Evolutionary conservation across 768 basidiomycete species (phyloP), one percentile per base, ranked within the genome.

Genomic region (Agaricus bisporus): DNA sequence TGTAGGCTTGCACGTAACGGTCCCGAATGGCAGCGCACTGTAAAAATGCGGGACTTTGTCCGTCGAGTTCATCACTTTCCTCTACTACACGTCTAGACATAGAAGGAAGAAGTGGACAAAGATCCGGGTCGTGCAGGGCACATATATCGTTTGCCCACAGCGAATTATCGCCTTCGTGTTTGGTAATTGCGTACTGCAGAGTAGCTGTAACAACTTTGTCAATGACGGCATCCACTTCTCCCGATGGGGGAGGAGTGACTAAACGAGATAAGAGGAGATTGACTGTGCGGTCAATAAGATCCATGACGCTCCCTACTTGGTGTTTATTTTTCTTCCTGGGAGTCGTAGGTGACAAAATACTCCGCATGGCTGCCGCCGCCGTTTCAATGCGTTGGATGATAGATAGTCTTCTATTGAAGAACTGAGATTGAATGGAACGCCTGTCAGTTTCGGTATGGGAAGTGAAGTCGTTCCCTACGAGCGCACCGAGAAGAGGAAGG

Each of bases 401-500:
- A 0, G 80, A 77, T 20, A 85, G 68, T 20, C 72, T 68, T 35
- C 78, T 73, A 44, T 87, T 82, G 61, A 91, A 92, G 64, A 92
- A 89, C 20, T 86, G 60, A 0, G 70, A 73, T 62, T 83, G 85
- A 8, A 80, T 69, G 55, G 73, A 76, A 41, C 74, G 76, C 18
- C 73, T 73, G 38, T 71, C 70, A 6, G 76, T 69, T 43, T 79
- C 75, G 11, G 69, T 65, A 56, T 74, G 74, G 46, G 75, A 77
- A 0, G 87, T 79, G 62, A 81, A 92, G 64, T 92, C 91, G 60
- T 91, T 91, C 46, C 91, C 91, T 4, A 90, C 79, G 15, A 92
- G 69, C 9, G 90, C 86, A 17, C 83, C 88, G 3, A 92, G 70
- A 5, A 93, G 75, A 1, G 91, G 91, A 28, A 93, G 79, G 37